These are phyloP conservation scores for Trypanosoma conorhini DNA, from an alignment of 208 protist species.

Conservation along the genomic window DNA sequence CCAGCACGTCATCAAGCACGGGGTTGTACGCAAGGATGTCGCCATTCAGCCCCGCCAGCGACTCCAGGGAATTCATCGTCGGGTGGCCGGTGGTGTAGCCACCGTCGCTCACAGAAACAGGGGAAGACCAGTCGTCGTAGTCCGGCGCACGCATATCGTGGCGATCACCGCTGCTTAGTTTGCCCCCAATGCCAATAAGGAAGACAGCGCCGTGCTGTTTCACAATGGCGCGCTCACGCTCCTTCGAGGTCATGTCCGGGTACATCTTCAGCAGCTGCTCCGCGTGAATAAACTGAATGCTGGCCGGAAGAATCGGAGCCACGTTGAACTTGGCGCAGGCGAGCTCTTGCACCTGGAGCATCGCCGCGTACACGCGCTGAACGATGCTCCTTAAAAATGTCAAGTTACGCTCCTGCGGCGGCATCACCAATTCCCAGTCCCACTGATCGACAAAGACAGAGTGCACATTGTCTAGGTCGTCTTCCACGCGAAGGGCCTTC, in stretches of 20 bases:
- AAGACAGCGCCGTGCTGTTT: constrained; percentile 89
- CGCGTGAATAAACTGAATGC: constrained; percentile 84
- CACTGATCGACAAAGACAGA: constrained; percentile 93
- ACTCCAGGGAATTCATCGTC: constrained; percentile 50
- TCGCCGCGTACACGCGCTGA: constrained; percentile 61
- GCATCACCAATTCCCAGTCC: constrained; percentile 92
- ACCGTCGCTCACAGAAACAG: constrained; percentile 37
- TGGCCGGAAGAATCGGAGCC: constrained; percentile 61
- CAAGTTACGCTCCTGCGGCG: constrained; percentile 49
- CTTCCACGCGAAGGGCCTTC: constrained; percentile 86
- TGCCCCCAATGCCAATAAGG: constrained; percentile 87
- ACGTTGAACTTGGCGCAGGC: constrained; percentile 56
- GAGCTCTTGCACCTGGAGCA: constrained; percentile 65
- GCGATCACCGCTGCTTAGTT: constrained; percentile 70
- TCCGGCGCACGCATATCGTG: constrained; percentile 90
- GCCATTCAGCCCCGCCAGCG: constrained; percentile 83
- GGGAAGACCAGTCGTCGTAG: constrained; percentile 94
- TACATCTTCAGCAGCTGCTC: constrained; percentile 83
- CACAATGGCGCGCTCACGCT: constrained; percentile 69
- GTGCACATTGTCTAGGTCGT: constrained; percentile 87
- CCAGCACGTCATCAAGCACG: constrained; percentile 76
- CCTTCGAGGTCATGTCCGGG: constrained; percentile 81
- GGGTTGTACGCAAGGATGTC: constrained; percentile 92
- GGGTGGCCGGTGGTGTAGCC: constrained; percentile 39
- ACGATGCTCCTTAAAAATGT: constrained; percentile 77